Base-by-base conservation (phyloP, 805 yeast species). In the Ogataea neopini region DNA sequence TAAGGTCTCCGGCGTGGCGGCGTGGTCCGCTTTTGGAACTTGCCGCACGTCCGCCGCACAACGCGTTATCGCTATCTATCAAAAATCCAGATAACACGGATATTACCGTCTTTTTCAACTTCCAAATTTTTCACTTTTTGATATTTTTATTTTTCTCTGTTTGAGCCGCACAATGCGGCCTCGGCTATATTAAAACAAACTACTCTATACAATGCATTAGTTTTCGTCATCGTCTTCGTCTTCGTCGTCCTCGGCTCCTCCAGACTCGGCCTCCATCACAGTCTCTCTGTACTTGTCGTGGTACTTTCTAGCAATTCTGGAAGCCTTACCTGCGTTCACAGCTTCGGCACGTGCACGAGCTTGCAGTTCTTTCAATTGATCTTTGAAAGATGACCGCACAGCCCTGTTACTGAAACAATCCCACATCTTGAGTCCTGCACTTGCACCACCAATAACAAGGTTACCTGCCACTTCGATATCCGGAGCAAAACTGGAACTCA, bases 341-440 rank as follows among this genome's bases (percentile, higher is more conserved):
- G 90, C 88, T 50, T 77, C 82, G 32, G 68, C 74, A 57, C 78
- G 76, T 15, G 92, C 92, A 37, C 59, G 60, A 10, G 52, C 58
- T 69, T 85, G 88, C 43, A 86, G 66, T 2, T 62, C 64, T 43
- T 65, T 71, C 62, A 88, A 71, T 49, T 84, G 84, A 9, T 70
- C 74, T 40, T 76, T 79, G 68, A 92, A 84, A 2, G 86, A 71
- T 40, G 73, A 73, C 60, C 96, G 79, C 15, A 91, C 91, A 13
- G 92, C 76, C 51, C 80, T 73, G 70, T 94, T 94, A 44, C 88
- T 79, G 65, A 91, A 86, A 7, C 84, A 77, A 69, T 94, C 98
- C 96, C 97, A 94, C 71, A 94, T 78, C 71, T 90, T 91, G 66
- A 94, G 73, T 11, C 86, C 85, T 14, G 90, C 85, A 44, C 77